Base-by-base conservation (phyloP, 2,329 filamentous ascomycete genomes). In the Aspergillus costaricaensis region DNA sequence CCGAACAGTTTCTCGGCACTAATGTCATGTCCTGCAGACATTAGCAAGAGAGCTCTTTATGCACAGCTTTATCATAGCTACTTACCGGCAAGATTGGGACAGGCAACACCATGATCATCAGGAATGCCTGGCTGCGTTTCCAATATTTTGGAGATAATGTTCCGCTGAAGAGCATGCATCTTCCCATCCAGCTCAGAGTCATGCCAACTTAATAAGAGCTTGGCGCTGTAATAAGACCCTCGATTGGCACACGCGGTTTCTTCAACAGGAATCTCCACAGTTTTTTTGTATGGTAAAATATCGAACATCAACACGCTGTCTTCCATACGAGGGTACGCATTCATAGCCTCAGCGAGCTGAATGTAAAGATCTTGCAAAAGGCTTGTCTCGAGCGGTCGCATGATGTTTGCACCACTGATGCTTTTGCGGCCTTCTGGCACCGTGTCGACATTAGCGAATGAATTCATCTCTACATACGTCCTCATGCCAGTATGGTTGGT, bases 51-150 rank as follows among this genome's bases (percentile, higher is more conserved):
- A 9, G 17, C 1, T 41, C 15, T 15, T 4, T 9, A 39, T n/a
- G 14, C 32, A 36, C 3, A 27, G 25, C 4, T 12, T 23, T 19
- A 23, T 41, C 5, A 4, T 25, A 4, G 19, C 1, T 2, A 58
- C 61, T 54, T 36, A 60, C 61, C 59, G 3, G 62, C 62, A 47
- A 54, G 59, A 39, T 63, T 63, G 2, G 62, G 36, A 48, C 62
- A 55, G 0, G 48, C 47, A 2, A 27, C 32, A 3, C 51, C 56
- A 6, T 43, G 25, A 2, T 58, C 47, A 7, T 51, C 48, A 2
- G 23, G 25, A 8, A 27, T 27, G 14, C 12, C 48, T 4, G 2
- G 57, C 2, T 53, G 36, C 7, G n/a, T 12, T 7, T 21, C 15
- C 23, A 27, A 7, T 9, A 63, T 59, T n/a, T 36, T 50, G 4